phyloP scores from a whole-genome alignment of 176 grass and related monocot species.

The Oryza brachyantha region DNA sequence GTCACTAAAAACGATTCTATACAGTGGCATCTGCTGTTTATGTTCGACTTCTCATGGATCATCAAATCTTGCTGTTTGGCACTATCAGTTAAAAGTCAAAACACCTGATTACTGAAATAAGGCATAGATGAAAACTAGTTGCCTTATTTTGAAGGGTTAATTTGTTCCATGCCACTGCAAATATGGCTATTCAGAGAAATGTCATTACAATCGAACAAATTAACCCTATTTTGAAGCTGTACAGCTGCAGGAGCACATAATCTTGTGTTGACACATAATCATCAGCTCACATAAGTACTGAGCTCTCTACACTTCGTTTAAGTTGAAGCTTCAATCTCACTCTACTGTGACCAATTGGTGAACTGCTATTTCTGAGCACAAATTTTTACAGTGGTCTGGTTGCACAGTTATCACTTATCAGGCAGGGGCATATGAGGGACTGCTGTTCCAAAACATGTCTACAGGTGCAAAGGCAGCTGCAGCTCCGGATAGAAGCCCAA shows the following conservation, averaged over 20 bases:
- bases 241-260: not conserved
- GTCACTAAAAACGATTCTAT: not conserved
- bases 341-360: not conserved
- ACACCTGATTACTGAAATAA: not conserved
- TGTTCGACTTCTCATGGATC: not conserved
- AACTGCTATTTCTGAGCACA: not conserved
- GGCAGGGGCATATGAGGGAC: not conserved
- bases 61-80: not conserved
- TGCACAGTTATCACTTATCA: not conserved
- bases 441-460: not conserved
- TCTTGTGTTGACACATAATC: not conserved
- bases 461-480: slow-evolving; percentile 47
- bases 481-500: slow-evolving; percentile 54
- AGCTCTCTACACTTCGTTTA: not conserved
- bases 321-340: not conserved
- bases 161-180: too few species aligned
- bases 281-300: not conserved
- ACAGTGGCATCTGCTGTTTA: not conserved
- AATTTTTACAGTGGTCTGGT: not conserved
- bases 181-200: too few species aligned
- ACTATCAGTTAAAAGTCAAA: not conserved
- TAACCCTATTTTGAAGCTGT: not conserved
- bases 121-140: not conserved
- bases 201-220: too few species aligned
- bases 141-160: not conserved